phyloP scores from a whole-genome alignment of 164 flowering plant species.

The Dillenia suffruticosa region DNA sequence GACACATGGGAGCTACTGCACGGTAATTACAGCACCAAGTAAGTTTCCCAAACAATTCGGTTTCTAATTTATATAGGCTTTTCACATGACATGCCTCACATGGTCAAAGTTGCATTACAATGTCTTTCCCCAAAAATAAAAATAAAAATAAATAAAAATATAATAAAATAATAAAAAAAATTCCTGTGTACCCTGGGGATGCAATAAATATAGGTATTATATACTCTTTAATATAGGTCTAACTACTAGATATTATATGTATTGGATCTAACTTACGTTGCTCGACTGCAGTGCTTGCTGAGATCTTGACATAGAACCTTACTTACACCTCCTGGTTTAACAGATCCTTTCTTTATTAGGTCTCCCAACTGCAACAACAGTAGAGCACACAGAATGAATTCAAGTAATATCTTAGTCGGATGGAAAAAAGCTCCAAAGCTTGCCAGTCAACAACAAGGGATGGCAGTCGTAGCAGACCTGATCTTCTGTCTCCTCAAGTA shows the following conservation, averaged over 20 bases:
- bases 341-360: conserved; percentile 75
- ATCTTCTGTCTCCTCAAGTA: conserved; percentile 97
- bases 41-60: too few relatives aligned
- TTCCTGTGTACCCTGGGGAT: too few relatives aligned
- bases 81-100: too few relatives aligned
- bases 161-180: too few relatives aligned
- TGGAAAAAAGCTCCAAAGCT: background rate
- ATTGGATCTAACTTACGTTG: conserved; percentile 40
- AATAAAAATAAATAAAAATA: too few relatives aligned
- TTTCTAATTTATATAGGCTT: too few relatives aligned
- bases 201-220: too few relatives aligned
- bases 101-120: too few relatives aligned
- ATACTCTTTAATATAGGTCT: too few relatives aligned
- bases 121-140: too few relatives aligned
- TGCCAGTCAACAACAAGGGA: background rate
- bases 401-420: background rate
- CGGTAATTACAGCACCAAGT: too few relatives aligned
- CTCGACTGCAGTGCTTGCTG: conserved; percentile 67
- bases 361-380: conserved; percentile 61
- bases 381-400: background rate
- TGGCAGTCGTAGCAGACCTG: conserved; percentile 39
- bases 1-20: conserved; percentile 14
- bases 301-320: conserved; percentile 75
- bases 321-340: conserved; percentile 61
- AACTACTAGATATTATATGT: background rate